A percentile compares a stretch with the other conserved stretches of the same genome.
These are phyloP conservation scores for Nigrospora sphaerica DNA, from an alignment of 2,329 filamentous ascomycete species.

Conservation along the genomic window DNA sequence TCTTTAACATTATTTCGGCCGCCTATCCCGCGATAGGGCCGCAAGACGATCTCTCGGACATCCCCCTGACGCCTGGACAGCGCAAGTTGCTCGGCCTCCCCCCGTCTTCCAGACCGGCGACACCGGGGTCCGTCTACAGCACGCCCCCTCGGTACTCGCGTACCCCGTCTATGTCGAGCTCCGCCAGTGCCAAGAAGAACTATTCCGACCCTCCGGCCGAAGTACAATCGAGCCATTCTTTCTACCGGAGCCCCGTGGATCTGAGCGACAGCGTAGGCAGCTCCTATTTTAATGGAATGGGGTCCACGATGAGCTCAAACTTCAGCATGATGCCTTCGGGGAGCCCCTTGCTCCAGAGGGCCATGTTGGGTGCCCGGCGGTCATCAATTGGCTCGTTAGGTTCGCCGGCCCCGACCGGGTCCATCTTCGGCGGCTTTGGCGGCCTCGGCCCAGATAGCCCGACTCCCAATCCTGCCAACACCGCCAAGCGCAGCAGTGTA, in stretches of 20 bases:
- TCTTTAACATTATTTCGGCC: constrained; percentile 66
- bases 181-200: constrained; percentile 52
- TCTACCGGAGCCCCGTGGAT: constrained; percentile 19
- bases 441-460: constrained; percentile 58
- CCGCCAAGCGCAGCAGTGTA: constrained; percentile 61
- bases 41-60: constrained; percentile 76
- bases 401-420: constrained; percentile 38
- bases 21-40: constrained; percentile 65
- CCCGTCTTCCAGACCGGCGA: constrained; percentile 54
- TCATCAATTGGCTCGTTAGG: constrained; percentile 55
- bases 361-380: constrained; percentile 47
- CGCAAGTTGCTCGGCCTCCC: constrained; percentile 76
- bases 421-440: constrained; percentile 37
- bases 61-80: constrained; percentile 85
- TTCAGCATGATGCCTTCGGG: constrained; percentile 8
- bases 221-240: constrained; percentile 37
- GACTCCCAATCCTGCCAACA: constrained; percentile 53
- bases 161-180: constrained; percentile 59
- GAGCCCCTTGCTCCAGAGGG: constrained; percentile 62
- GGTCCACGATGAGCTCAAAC: constrained; percentile 38
- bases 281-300: constrained; percentile 12
- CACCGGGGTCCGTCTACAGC: constrained; percentile 65
- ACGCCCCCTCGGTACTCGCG: constrained; percentile 84
- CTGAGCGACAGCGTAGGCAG: constrained; percentile 22
- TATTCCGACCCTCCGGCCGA: constrained; percentile 49